Evolutionary conservation across 202 grass and related monocot genomes (phyloP), one percentile per base, ranked within the genome.

Genomic region (Musa balbisiana): DNA sequence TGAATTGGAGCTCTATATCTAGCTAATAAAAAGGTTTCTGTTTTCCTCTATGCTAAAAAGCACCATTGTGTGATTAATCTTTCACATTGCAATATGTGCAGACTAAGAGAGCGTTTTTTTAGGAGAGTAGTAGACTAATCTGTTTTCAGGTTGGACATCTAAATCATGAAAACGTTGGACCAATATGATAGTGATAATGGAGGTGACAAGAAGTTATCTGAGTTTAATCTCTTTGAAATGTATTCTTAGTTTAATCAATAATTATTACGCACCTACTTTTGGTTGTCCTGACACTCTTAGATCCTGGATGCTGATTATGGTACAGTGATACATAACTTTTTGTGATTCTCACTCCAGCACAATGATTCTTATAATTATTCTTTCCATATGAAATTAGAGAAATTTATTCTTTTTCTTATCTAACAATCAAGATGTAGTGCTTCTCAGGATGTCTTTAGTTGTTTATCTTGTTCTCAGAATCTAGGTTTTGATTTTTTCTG

Each of bases 361-460:
- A 43, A 43, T 43, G 6, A 43, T 6, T 43, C 33, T 43, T 43
- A 43, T 43, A 43, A 43, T 43, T 43, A 43, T 43, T 43, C 33
- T 43, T 43, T 43, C 33, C 33, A 6, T 43, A 43, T 43, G 4
- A 43, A 43, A 43, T 43, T 43, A 43, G 33, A 43, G 33, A 43
- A 43, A 43, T 8, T 43, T 43, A 43, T 43, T 43, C 33, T 43
- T 6, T 43, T 43, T 43, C 4, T 43, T 43, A 43, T 43, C 78
- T 96, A 85, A 90, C 92, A 15, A 89, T 92, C 81, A 92, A 92
- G 92, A 96, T 92, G 92, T 89, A 92, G 20, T 26, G 27, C 52
- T 43, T 43, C 33, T 43, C 33, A 43, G 33, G 33, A 43, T 43
- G 33, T 43, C 29, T 75, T 84, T 64, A 76, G 77, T 70, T 82